Conservation (phyloP, 2,329 filamentous ascomycete genomes). For the Beauveria brongniartii region DNA sequence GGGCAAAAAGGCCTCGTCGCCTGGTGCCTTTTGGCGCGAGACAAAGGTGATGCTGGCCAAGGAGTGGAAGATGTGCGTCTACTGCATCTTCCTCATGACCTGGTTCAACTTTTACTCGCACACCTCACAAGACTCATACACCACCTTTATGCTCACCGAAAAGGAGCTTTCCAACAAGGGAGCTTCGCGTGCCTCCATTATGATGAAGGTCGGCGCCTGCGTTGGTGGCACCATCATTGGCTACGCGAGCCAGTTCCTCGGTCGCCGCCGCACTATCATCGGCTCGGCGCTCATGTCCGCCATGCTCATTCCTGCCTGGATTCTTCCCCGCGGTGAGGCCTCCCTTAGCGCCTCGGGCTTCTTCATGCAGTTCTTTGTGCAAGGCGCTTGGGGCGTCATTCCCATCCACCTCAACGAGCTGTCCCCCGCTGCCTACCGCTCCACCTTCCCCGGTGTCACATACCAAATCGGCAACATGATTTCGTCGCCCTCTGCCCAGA, state of each 20-base stretch:
- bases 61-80: constrained; percentile 72
- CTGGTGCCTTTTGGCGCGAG: constrained; percentile 58
- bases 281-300: constrained; percentile 51
- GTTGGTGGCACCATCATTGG: constrained; percentile 67
- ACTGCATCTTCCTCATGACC: constrained; percentile 72
- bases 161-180: constrained; percentile 58
- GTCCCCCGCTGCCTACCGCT: constrained; percentile 61
- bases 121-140: constrained; percentile 74
- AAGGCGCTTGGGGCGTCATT: constrained; percentile 60
- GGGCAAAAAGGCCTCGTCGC: constrained; percentile 40
- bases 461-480: constrained; percentile 74
- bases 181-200: constrained; percentile 66
- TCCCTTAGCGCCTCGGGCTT: constrained; percentile 57
- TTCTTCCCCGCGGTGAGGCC: constrained; percentile 52
- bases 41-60: constrained; percentile 57
- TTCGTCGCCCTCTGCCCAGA: constrained; percentile 64
- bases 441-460: constrained; percentile 61
- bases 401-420: constrained; percentile 69
- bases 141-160: constrained; percentile 67
- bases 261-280: constrained; percentile 62
- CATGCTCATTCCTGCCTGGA: constrained; percentile 61
- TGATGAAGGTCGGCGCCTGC: constrained; percentile 73
- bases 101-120: constrained; percentile 72
- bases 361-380: constrained; percentile 61
- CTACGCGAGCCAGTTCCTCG: constrained; percentile 67